Evolutionary conservation across 345 rosid genomes (phyloP).

Genomic region (Hypericum perforatum): DNA sequence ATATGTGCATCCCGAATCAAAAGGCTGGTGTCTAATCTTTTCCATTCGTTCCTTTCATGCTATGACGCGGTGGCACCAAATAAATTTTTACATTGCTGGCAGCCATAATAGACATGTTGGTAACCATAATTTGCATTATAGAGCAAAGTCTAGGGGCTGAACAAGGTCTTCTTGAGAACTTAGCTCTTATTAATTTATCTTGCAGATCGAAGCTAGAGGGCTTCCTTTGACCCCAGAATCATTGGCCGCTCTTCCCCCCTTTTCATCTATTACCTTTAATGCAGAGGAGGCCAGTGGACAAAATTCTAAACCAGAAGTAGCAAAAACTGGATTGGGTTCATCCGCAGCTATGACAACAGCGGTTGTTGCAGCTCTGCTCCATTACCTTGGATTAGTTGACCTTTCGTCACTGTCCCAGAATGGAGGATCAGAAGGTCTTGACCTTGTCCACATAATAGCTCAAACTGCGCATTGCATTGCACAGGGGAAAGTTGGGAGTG

Average conservation of each 20-base stretch:
- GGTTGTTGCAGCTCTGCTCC: slow-evolving; percentile 80
- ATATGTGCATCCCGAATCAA: too few relatives aligned
- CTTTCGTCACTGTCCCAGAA: slow-evolving; percentile 40
- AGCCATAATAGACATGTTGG: background rate
- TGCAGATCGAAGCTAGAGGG: slow-evolving; percentile 74
- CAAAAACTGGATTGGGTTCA: slow-evolving; percentile 97
- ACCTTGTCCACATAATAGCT: slow-evolving; percentile 73
- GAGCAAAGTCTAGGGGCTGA: too few relatives aligned
- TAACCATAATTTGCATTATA: background rate
- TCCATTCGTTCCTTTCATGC: too few relatives aligned
- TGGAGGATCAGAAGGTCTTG: slow-evolving; percentile 39
- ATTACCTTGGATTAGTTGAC: slow-evolving; percentile 74
- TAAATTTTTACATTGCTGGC: background rate
- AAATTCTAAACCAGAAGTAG: slow-evolving; percentile 85
- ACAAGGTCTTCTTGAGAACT: too few relatives aligned
- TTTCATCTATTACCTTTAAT: slow-evolving; percentile 77
- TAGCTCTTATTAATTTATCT: background rate
- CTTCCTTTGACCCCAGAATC: slow-evolving; percentile 78
- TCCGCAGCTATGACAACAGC: slow-evolving; percentile 99
- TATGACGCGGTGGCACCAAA: too few relatives aligned
- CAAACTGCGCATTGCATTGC: slow-evolving; percentile 96
- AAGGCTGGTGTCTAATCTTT: too few relatives aligned
- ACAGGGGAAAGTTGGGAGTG: slow-evolving; percentile 98
- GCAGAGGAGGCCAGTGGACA: slow-evolving; percentile 46
- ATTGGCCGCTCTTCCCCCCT: slow-evolving; percentile 69